These are phyloP conservation scores for Pythium vanterpoolii DNA, from an alignment of 352 stramenopile genomes.

Conservation along the genomic window DNA sequence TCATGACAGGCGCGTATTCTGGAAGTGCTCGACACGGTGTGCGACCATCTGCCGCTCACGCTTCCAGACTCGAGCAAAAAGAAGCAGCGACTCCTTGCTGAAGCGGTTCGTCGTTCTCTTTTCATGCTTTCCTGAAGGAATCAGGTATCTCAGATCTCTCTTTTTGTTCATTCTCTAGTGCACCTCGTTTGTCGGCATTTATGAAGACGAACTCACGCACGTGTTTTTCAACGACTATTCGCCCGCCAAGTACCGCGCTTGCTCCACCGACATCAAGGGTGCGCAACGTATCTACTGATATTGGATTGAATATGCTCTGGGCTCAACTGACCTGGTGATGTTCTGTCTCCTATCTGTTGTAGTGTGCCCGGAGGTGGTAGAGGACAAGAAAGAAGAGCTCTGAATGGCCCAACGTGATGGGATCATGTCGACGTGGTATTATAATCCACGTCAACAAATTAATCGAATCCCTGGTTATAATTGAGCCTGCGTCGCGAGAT, in stretches of 20 bases:
- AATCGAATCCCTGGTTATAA: not conserved
- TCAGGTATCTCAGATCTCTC: not conserved
- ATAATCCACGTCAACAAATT: too few relatives aligned
- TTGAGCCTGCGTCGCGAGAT: not conserved
- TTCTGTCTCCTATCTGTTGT: not conserved
- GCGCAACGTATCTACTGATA: not conserved
- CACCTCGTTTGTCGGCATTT: constrained; percentile 71
- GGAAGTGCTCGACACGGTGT: constrained; percentile 79
- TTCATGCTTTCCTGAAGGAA: not conserved
- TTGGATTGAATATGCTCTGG: too few relatives aligned
- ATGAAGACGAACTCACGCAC: constrained; percentile 75
- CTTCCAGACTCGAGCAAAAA: constrained; percentile 40
- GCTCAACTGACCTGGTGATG: not conserved
- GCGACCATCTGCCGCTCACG: constrained; percentile 42
- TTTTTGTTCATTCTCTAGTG: constrained; percentile 38
- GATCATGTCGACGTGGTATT: not conserved
- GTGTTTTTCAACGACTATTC: constrained; percentile 79
- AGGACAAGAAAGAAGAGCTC: constrained; percentile 37
- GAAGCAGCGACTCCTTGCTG: constrained; percentile 52
- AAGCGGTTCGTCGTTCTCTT: constrained; percentile 36
- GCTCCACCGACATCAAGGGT: constrained; percentile 30
- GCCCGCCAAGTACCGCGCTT: constrained; percentile 61
- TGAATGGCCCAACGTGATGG: constrained; percentile 9
- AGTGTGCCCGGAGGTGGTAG: constrained; percentile 11
- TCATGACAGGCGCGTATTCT: constrained; percentile 61